Evolutionary conservation across 2,329 filamentous ascomycete species (phyloP).

Genomic region (Alternaria sp.): DNA sequence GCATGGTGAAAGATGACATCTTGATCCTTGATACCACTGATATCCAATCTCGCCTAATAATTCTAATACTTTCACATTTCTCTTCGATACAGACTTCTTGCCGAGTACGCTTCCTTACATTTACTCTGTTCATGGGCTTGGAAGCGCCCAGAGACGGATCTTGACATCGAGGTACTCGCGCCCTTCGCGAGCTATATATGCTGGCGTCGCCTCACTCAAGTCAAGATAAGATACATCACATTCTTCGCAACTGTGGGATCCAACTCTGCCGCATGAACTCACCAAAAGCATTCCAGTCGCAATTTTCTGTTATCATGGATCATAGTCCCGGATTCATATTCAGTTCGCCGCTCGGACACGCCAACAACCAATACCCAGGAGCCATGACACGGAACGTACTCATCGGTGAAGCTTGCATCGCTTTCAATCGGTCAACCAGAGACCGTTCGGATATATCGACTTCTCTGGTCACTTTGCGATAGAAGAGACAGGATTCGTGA

Average conservation of each 20-base stretch:
- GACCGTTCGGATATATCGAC: not conserved
- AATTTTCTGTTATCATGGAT: not conserved
- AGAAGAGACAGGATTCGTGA: not conserved
- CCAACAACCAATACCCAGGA: not conserved
- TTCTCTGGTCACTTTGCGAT: not conserved
- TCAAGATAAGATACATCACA: not conserved
- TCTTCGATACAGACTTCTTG: not conserved
- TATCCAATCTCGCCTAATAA: not conserved
- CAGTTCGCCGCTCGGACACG: too few relatives aligned
- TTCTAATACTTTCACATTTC: not conserved
- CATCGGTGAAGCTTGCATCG: not conserved
- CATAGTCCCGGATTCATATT: not conserved
- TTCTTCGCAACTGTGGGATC: not conserved
- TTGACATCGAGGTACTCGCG: constrained; percentile 11
- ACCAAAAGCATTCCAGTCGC: not conserved
- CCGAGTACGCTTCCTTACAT: not conserved
- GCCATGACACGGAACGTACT: not conserved
- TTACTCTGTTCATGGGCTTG: not conserved
- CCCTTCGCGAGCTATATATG: not conserved
- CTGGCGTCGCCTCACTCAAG: not conserved
- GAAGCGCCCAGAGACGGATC: not conserved
- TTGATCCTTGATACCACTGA: not conserved
- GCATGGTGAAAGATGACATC: not conserved
- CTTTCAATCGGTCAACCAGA: not conserved
- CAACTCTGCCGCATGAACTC: not conserved